These are phyloP conservation scores for Blumeria hordei DNA, from an alignment of 2,329 filamentous ascomycete genomes.

Conservation along the genomic window DNA sequence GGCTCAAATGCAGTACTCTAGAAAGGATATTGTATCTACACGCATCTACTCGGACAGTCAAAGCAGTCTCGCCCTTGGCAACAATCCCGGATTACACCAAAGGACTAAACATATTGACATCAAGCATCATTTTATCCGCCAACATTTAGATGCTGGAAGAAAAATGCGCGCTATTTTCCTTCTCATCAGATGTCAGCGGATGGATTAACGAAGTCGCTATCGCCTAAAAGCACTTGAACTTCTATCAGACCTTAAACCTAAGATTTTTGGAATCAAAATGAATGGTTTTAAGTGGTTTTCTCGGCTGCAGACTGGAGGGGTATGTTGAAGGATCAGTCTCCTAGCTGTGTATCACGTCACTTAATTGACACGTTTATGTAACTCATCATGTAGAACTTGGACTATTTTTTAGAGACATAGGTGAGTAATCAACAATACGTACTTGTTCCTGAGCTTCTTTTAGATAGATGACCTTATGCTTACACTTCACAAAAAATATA, in stretches of 20 bases:
- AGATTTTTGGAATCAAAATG: too few species aligned
- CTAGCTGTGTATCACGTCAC: too few species aligned
- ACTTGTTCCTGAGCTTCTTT: too few species aligned
- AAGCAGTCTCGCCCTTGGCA: background rate
- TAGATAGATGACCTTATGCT: too few species aligned
- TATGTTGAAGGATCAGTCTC: too few species aligned
- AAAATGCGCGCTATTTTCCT: background rate
- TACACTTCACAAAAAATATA: too few species aligned
- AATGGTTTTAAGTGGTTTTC: too few species aligned
- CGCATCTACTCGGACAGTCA: background rate
- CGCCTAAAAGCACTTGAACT: background rate
- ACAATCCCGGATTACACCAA: background rate
- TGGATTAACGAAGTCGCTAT: background rate
- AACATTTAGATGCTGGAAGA: background rate
- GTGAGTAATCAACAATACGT: too few species aligned
- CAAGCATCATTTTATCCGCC: background rate
- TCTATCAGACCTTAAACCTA: background rate
- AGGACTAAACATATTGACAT: background rate
- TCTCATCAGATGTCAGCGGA: background rate
- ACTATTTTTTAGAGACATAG: too few species aligned
- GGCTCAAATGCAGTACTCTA: background rate
- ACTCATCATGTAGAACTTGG: too few species aligned
- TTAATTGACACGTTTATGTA: too few species aligned
- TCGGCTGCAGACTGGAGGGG: too few species aligned
- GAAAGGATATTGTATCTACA: background rate